phyloP scores from a whole-genome alignment of 2,329 filamentous ascomycete species.

The Aquanectria penicillioides region DNA sequence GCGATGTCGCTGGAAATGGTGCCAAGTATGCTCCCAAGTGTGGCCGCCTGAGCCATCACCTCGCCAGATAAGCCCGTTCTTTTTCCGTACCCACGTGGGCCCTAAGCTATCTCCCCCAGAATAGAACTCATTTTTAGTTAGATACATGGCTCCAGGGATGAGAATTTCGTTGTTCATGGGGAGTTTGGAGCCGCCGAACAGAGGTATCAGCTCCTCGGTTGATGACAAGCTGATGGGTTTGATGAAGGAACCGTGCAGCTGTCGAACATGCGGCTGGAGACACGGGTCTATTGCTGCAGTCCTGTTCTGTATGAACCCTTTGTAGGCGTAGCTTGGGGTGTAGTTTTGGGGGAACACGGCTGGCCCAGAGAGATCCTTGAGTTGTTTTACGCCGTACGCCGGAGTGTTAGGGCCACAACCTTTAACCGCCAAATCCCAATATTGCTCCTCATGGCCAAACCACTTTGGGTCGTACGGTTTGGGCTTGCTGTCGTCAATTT shows the following conservation, averaged over 20 bases:
- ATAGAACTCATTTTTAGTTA: slow-evolving; percentile 66
- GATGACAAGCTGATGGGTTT: slow-evolving; percentile 61
- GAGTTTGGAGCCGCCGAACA: slow-evolving; percentile 72
- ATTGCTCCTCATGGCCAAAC: slow-evolving; percentile 57
- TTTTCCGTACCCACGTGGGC: slow-evolving; percentile 67
- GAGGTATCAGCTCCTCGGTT: slow-evolving; percentile 65
- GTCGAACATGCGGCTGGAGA: slow-evolving; percentile 62
- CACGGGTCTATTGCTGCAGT: slow-evolving; percentile 68
- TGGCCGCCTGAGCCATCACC: slow-evolving; percentile 71
- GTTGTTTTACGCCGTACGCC: slow-evolving; percentile 49
- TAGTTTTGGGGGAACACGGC: slow-evolving; percentile 48
- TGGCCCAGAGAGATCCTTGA: slow-evolving; percentile 43
- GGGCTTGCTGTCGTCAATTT: slow-evolving; percentile 48
- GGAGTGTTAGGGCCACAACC: slow-evolving; percentile 67
- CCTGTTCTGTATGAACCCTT: slow-evolving; percentile 67
- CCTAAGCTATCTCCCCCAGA: slow-evolving; percentile 65
- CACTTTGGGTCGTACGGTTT: slow-evolving; percentile 58
- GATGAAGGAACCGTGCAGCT: slow-evolving; percentile 67
- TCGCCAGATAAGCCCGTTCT: slow-evolving; percentile 68
- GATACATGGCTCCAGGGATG: slow-evolving; percentile 73
- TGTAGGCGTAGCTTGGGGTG: slow-evolving; percentile 48
- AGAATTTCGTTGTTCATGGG: slow-evolving; percentile 72
- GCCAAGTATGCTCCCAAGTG: slow-evolving; percentile 65
- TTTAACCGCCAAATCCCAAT: slow-evolving; percentile 67
- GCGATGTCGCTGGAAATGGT: slow-evolving; percentile 76